Base-by-base conservation (phyloP, 2,329 filamentous ascomycete genomes). In the Macrophomina phaseolina region DNA sequence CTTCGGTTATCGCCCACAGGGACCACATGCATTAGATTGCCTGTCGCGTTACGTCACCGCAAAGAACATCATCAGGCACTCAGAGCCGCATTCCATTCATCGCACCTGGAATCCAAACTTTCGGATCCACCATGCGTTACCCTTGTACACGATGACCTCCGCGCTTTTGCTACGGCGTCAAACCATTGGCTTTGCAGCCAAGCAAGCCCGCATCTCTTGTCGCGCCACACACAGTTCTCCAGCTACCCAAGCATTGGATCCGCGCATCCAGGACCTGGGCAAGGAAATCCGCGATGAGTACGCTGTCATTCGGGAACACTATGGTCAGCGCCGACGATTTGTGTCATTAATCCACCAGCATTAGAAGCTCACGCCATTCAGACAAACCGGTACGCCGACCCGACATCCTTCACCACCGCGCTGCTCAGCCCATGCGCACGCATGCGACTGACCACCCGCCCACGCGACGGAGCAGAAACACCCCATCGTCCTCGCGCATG, bases 401-500 rank as follows among this genome's bases (percentile, higher is more conserved):
- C n/a, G 5, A 11, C 49, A 7, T n/a, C 38, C 28, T 7, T 34
- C 18, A 12, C 18, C 18, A 16, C 11, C 23, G 23, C 18, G 28
- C 28, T 23, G 23, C 23, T 23, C 23, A 23, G 23, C 23, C 23
- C 23, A 23, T 23, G 7, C 42, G 18, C 30, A 12, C 53, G 4
- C 52, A 58, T 28, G 71, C 49, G n/a, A 23, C 49, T 23, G 16
- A 12, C 85, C 83, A 34, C 48, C 49, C 40, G 7, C 30, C n/a
- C 7, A 18, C 16, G 55, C 46, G n/a, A 45, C 42, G 16, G 58
- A 40, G 32, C 51, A 78, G 49, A 85, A 85, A 72, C 74, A 89
- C 71, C 85, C 87, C 2, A 84, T 90, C 63, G 83, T 90, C 58
- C 84, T 90, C 9, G 87, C 87, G 4, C 87, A 90, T 76, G 87